Evolutionary conservation across 129 eudicot genomes (phyloP).

Genomic region (Saposhnikovia divaricata): DNA sequence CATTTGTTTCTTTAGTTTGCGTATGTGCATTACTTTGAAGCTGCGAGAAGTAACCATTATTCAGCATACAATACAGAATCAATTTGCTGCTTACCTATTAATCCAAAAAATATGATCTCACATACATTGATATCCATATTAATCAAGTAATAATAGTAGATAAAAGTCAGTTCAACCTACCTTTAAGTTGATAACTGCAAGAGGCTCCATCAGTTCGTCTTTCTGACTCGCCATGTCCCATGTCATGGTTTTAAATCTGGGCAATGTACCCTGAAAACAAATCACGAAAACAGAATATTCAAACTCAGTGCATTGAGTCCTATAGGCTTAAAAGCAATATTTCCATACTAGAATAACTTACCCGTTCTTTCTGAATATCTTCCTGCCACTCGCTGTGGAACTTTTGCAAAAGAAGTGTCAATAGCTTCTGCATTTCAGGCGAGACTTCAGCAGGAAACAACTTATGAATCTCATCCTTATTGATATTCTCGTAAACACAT

Average conservation of each 20-base stretch:
- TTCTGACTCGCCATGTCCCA: slow-evolving; percentile 25
- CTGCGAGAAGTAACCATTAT: slow-evolving; percentile 23
- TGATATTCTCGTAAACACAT: slow-evolving; percentile 55
- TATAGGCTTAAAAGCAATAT: not conserved
- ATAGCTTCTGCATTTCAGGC: slow-evolving; percentile 47
- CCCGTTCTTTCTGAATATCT: slow-evolving; percentile 59
- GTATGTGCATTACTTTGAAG: slow-evolving; percentile 36
- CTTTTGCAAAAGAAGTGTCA: slow-evolving; percentile 70
- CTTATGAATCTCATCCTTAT: slow-evolving; percentile 63
- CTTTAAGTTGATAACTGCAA: slow-evolving; percentile 31
- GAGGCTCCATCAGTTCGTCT: slow-evolving; percentile 17
- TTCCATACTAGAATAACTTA: slow-evolving; percentile 13
- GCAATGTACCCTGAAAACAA: slow-evolving; percentile 16
- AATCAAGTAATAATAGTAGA: not conserved
- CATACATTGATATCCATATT: not conserved
- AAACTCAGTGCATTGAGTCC: not conserved
- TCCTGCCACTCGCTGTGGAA: slow-evolving; percentile 68
- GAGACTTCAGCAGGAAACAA: slow-evolving; percentile 40
- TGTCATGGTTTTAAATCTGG: slow-evolving; percentile 30
- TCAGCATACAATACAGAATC: slow-evolving; percentile 8
- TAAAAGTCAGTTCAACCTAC: slow-evolving; percentile 10
- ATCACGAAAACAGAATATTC: not conserved
- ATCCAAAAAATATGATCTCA: not conserved
- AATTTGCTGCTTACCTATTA: not conserved
- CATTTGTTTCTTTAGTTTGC: slow-evolving; percentile 37